phyloP scores from a whole-genome alignment of 2,329 filamentous ascomycete species.

The Ophiocordyceps sinensis region DNA sequence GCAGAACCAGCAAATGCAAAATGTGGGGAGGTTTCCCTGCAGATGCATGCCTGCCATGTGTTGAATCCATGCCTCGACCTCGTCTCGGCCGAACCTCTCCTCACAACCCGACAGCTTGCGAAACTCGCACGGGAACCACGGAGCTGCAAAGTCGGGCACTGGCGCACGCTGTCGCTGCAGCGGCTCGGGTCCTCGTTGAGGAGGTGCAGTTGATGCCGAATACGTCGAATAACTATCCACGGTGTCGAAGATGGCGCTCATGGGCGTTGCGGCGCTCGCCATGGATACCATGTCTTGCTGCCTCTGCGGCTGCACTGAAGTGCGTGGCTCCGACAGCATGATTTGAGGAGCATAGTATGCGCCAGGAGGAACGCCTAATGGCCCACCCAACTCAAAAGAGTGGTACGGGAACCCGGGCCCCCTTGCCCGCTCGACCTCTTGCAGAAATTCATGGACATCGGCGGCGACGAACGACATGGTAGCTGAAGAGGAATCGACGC shows the following conservation, averaged over 20 bases:
- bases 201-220: constrained; percentile 11
- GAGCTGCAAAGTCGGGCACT: constrained; percentile 1
- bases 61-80: constrained; percentile 27
- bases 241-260: constrained; percentile 4
- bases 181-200: constrained; percentile 6
- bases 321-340: neutral
- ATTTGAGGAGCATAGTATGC: constrained; percentile 2
- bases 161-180: constrained; percentile 3
- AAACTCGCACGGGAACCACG: constrained; percentile 31
- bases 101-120: constrained; percentile 19
- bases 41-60: constrained; percentile 28
- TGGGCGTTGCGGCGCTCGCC: constrained; percentile 4
- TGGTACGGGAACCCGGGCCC: neutral
- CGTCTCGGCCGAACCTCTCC: constrained; percentile 19
- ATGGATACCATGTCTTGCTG: constrained; percentile 1
- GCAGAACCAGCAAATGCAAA: constrained; percentile 37
- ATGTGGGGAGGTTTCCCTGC: constrained; percentile 15
- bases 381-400: neutral
- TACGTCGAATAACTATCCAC: constrained; percentile 5
- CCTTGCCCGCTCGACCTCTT: neutral
- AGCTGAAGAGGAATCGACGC: neutral
- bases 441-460: neutral
- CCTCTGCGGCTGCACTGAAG: neutral
- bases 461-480: neutral
- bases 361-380: neutral